Percentiles rank a stretch among this genome's conserved stretches.
phyloP scores from a whole-genome alignment of 2,329 filamentous ascomycete genomes.

The Ophiostoma quercus region DNA sequence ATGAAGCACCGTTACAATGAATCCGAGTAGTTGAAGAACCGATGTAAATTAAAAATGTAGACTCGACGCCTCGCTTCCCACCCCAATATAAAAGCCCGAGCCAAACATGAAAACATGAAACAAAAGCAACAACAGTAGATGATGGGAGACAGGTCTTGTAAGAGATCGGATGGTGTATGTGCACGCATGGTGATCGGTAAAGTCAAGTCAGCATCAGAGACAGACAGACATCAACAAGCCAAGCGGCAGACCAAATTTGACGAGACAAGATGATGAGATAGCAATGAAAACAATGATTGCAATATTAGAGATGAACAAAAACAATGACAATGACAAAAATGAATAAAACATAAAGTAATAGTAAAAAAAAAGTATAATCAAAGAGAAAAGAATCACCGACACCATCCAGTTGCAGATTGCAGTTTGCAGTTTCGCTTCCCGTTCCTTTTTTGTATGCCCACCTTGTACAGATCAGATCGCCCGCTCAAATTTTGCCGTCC shows the following conservation, averaged over 20 bases:
- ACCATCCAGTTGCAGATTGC: slow-evolving; percentile 25
- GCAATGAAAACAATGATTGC: neutral
- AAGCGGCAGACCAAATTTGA: neutral
- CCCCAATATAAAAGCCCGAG: slow-evolving; percentile 15
- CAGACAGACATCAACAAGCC: neutral
- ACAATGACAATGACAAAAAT: neutral
- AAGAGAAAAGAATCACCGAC: slow-evolving; percentile 26
- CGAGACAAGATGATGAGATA: neutral
- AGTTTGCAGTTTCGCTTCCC: slow-evolving; percentile 23
- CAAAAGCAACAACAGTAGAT: slow-evolving; percentile 10
- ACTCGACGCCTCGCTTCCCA: slow-evolving; percentile 26
- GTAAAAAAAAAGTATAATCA: slow-evolving; percentile 24
- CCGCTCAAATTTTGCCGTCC: slow-evolving; percentile 27
- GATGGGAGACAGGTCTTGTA: neutral
- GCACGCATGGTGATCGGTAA: too few species aligned
- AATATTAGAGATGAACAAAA: neutral
- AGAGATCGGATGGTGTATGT: too few species aligned
- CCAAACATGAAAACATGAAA: slow-evolving; percentile 6
- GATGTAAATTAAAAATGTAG: slow-evolving; percentile 26
- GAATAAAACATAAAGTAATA: slow-evolving; percentile 16
- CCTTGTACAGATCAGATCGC: slow-evolving; percentile 24
- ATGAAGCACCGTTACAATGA: neutral
- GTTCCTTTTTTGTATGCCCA: slow-evolving; percentile 26
- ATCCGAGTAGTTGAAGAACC: neutral
- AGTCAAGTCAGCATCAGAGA: too few species aligned